Evolutionary conservation across 345 rosid species (phyloP), one percentile per base, ranked within the genome.

Genomic region (Crucihimalaya himalaica): DNA sequence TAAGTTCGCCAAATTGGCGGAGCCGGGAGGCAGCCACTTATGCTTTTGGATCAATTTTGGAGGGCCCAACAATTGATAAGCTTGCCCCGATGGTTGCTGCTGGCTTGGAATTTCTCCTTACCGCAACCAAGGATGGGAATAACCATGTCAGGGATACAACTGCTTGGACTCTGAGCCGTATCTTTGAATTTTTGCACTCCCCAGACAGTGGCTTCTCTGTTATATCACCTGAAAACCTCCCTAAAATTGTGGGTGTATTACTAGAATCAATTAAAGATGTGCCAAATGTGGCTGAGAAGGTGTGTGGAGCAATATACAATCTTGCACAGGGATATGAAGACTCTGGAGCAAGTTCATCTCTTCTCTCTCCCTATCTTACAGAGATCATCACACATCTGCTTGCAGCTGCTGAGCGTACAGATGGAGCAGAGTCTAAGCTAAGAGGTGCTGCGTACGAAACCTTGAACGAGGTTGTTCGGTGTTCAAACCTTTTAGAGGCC

Each of bases 271-370:
- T 92, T 47, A 83, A 83, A 66, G 97, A 90, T 81, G 87, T 87
- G 76, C 93, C 92, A 18, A 87, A 87, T 80, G 87, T 95, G 59
- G 93, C 97, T 8, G 93, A 92, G 81, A 95, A 92, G 87, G 88
- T 85, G 42, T 95, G 97, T 50, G 99, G 99, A 52, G 97, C 96
- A 8, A 82, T 94, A 63, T 95, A 95, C 84, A 88, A 85, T 80
- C 93, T 95, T 76, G 93, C 92, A 62, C 99, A 90, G 80, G 97
- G 97, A 13, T 95, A 88, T 61, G 97, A 95, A 79, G 93, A 88
- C 73, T 77, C 85, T 16, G 97, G 87, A 69, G 72, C 83, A 47
- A 83, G 78, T 53, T 75, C 96, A 40, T 85, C 97, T 50, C 85
- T 80, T 40, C 88, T 92, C 19, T 82, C 97, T 12, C 97, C 96